Conservation (phyloP, 371 early-diverging fungal genomes). For the Entomophthora muscae region DNA sequence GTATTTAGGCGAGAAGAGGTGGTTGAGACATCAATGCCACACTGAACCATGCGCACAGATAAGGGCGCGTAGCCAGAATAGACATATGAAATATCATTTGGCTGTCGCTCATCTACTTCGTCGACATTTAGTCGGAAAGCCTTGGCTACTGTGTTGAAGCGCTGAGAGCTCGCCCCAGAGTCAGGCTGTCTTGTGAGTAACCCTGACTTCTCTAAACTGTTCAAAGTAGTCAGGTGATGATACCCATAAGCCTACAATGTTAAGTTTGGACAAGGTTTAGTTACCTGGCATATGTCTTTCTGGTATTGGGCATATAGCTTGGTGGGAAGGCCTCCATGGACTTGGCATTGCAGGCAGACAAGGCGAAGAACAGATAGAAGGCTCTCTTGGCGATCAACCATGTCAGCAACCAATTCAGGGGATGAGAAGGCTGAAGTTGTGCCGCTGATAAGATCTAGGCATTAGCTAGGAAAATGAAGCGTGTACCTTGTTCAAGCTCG, state of each 20-base stretch:
- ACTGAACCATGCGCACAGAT: conserved; percentile 73
- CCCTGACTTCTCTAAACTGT: conserved; percentile 44
- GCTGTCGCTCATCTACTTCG: conserved; percentile 67
- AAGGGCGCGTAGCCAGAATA: conserved; percentile 90
- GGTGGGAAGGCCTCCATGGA: conserved; percentile 58
- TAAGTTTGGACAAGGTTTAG: background rate
- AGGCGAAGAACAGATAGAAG: conserved; percentile 56
- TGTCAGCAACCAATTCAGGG: conserved; percentile 67
- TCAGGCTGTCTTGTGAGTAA: conserved; percentile 31
- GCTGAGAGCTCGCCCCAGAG: conserved; percentile 28
- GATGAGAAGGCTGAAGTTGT: conserved; percentile 25
- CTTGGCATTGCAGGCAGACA: conserved; percentile 64
- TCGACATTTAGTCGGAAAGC: conserved; percentile 64
- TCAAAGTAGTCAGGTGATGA: conserved; percentile 66
- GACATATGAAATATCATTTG: conserved; percentile 79
- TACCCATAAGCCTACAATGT: conserved; percentile 65
- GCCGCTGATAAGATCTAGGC: conserved; percentile 61
- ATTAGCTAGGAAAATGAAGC: background rate
- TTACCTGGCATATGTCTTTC: conserved; percentile 62
- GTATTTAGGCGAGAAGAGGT: background rate
- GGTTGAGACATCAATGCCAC: conserved; percentile 21
- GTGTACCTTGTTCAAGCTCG: conserved; percentile 75
- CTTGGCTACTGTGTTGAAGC: conserved; percentile 25
- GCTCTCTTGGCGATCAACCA: conserved; percentile 54
- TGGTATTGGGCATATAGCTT: conserved; percentile 63